phyloP scores from a whole-genome alignment of 2,329 filamentous ascomycete species.

The Apiospora arundinis region DNA sequence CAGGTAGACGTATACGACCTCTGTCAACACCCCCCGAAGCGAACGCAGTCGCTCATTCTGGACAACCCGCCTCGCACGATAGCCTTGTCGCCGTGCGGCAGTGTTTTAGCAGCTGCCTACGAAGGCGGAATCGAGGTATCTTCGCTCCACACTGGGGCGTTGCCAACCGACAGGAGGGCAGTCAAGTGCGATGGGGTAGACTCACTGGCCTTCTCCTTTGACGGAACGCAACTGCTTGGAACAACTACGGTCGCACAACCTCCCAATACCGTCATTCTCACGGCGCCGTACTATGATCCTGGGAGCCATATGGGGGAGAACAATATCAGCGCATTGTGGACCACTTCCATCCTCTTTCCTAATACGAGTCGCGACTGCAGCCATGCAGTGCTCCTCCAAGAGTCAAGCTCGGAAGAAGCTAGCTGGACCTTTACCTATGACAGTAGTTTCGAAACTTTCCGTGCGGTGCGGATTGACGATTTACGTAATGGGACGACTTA shows the following conservation, averaged over 20 bases:
- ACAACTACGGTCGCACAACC: constrained; percentile 71
- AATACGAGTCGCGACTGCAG: constrained; percentile 81
- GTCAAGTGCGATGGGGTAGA: constrained; percentile 83
- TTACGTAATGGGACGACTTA: constrained; percentile 78
- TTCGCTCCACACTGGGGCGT: constrained; percentile 69
- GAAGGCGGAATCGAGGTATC: constrained; percentile 89
- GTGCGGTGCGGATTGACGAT: constrained; percentile 77
- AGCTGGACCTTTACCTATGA: constrained; percentile 83
- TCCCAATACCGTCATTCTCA: constrained; percentile 76
- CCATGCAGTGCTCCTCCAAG: constrained; percentile 73
- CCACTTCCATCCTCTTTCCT: constrained; percentile 83
- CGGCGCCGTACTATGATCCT: constrained; percentile 80
- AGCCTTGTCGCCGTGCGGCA: constrained; percentile 80
- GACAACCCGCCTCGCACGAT: constrained; percentile 81
- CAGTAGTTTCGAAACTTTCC: constrained; percentile 76
- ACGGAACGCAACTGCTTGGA: constrained; percentile 79
- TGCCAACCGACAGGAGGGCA: constrained; percentile 72
- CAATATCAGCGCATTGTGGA: constrained; percentile 79
- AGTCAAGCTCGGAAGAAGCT: constrained; percentile 67
- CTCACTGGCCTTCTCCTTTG: constrained; percentile 74
- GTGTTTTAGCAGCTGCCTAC: constrained; percentile 84
- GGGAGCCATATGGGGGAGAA: constrained; percentile 70
- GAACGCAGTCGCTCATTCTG: constrained; percentile 76
- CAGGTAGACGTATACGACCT: constrained; percentile 88
- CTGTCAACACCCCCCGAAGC: constrained; percentile 65